A percentile compares a stretch with the other conserved stretches of the same genome.
phyloP scores from a whole-genome alignment of 768 basidiomycete genomes.

The Boletus insuetus region DNA sequence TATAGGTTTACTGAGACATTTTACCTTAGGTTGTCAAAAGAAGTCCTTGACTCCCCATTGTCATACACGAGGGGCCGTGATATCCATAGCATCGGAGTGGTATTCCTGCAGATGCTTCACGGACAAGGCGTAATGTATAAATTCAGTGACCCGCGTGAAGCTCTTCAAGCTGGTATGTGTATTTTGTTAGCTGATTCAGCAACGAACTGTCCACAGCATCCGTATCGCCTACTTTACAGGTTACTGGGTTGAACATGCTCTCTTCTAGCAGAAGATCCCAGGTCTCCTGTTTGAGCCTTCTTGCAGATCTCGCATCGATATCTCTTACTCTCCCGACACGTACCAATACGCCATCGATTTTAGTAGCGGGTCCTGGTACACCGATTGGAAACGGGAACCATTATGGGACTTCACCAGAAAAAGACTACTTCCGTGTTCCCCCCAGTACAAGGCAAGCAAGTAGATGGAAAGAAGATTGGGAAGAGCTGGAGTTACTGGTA shows the following conservation, averaged over 20 bases:
- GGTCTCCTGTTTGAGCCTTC: slow-evolving; percentile 53
- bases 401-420: slow-evolving; percentile 57
- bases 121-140: slow-evolving; percentile 64
- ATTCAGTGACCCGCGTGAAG: slow-evolving; percentile 54
- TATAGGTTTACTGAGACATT: not conserved
- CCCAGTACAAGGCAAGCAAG: slow-evolving; percentile 53
- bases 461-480: slow-evolving; percentile 92
- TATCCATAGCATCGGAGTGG: slow-evolving; percentile 76
- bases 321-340: slow-evolving; percentile 28
- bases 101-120: slow-evolving; percentile 83
- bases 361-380: slow-evolving; percentile 38
- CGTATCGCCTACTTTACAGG: slow-evolving; percentile 51
- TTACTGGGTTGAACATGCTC: slow-evolving; percentile 59
- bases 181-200: not conserved
- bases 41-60: slow-evolving; percentile 76
- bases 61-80: slow-evolving; percentile 76
- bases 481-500: slow-evolving; percentile 84
- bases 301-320: slow-evolving; percentile 54
- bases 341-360: slow-evolving; percentile 17
- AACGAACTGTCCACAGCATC: slow-evolving; percentile 37
- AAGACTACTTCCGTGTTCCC: slow-evolving; percentile 52
- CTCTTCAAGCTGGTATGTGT: slow-evolving; percentile 50
- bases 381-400: slow-evolving; percentile 42
- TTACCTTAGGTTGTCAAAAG: slow-evolving; percentile 62
- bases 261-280: slow-evolving; percentile 53